Percentiles rank a stretch among this genome's conserved stretches.
Conservation (phyloP, 2,329 filamentous ascomycete species). For the Lomentospora prolificans region DNA sequence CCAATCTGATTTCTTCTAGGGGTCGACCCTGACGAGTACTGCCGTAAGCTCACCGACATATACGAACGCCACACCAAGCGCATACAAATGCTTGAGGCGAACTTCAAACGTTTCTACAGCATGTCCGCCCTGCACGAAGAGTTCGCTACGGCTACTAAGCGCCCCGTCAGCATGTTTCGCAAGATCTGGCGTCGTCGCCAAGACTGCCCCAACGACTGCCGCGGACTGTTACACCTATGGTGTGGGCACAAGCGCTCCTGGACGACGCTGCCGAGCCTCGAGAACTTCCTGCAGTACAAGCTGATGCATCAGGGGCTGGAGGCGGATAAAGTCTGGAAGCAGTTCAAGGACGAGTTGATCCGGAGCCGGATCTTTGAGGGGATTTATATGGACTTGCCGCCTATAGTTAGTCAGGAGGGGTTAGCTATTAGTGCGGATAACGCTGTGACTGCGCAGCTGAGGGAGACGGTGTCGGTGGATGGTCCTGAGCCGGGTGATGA, state of each 20-base stretch:
- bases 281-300: neutral
- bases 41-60: neutral
- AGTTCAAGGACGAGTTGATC: neutral
- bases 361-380: neutral
- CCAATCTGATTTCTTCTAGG: neutral
- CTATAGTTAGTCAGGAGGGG: neutral
- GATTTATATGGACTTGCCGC: neutral
- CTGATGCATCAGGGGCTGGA: neutral
- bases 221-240: neutral
- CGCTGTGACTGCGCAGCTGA: neutral
- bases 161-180: neutral
- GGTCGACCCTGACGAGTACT: neutral
- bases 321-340: neutral
- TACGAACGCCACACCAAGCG: neutral
- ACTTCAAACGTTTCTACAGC: neutral
- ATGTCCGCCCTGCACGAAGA: neutral
- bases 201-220: neutral
- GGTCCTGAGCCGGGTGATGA: neutral
- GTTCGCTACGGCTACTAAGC: neutral
- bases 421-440: neutral
- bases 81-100: neutral
- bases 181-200: neutral
- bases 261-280: neutral
- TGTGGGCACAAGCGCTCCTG: neutral
- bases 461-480: neutral